These are phyloP conservation scores for Pleurotus cornucopiae DNA, from an alignment of 768 basidiomycete species.

Conservation along the genomic window DNA sequence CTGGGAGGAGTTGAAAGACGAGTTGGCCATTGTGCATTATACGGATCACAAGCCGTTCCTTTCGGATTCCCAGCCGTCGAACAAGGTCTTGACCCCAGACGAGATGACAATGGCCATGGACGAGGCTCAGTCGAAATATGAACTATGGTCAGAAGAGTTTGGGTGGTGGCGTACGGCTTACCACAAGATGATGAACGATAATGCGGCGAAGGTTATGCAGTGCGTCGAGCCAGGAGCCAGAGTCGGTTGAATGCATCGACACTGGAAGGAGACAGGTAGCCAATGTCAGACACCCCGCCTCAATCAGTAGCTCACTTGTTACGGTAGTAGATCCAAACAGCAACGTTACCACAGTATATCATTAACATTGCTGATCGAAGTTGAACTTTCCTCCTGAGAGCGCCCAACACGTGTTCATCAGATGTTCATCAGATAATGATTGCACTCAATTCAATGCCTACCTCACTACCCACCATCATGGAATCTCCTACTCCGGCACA, in stretches of 20 bases:
- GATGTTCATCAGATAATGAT: too few species aligned
- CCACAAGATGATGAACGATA: conserved; percentile 16
- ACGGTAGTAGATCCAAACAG: too few species aligned
- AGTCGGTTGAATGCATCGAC: too few species aligned
- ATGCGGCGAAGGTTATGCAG: neutral
- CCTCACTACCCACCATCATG: neutral
- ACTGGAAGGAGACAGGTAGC: too few species aligned
- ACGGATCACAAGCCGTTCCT: conserved; percentile 67
- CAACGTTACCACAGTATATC: too few species aligned
- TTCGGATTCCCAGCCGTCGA: conserved; percentile 45
- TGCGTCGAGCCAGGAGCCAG: too few species aligned
- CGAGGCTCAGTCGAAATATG: conserved; percentile 11
- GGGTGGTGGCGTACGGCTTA: conserved; percentile 24
- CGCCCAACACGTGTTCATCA: too few species aligned
- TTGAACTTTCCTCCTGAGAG: too few species aligned
- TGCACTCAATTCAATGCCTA: too few species aligned
- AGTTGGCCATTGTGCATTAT: conserved; percentile 34
- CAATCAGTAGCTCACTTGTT: too few species aligned
- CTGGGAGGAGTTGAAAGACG: conserved; percentile 28
- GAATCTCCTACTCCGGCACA: neutral
- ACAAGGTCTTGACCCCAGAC: conserved; percentile 14
- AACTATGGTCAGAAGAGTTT: conserved; percentile 21
- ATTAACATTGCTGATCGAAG: too few species aligned
- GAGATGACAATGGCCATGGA: conserved; percentile 18
- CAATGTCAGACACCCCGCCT: too few species aligned